Evolutionary conservation across 176 grass and related monocot genomes (phyloP), one percentile per base, ranked within the genome.

Genomic region (Saccharum officinarum): DNA sequence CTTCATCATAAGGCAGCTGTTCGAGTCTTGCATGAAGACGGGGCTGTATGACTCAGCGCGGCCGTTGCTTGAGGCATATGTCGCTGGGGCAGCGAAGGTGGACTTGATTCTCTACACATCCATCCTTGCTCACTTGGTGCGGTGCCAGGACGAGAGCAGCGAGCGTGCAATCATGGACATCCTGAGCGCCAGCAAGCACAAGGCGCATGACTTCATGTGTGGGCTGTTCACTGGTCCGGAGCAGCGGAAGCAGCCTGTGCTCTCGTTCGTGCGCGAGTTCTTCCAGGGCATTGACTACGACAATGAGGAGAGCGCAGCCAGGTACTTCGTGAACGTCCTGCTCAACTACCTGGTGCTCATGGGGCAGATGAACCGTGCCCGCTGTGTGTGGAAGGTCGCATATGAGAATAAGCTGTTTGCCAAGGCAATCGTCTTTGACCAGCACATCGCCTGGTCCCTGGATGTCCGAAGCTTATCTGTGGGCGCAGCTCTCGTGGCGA

Each of bases 61-160:
- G 75, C 93, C 97, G 22, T 55, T 95, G 86, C 76, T 98, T 4
- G 83, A 95, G 82, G 94, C 93, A 0, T 98, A 91, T 82, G 89
- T 98, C 1, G 83, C 80, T 3, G 92, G 89, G 25, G 73, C 87
- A 2, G 93, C 87, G 0, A 98, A 94, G 79, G 97, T 98, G 68
- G 97, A 98, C 76, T 86, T 94, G 78, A 95, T 95, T 85, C 88
- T 98, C 2, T 98, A 98, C 81, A 98, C 97, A n/a, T 95, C 91
- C 0, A 92, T 98, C 57, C 93, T 98, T 3, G 93, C 97, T 0
- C 91, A 92, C 76, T 75, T 98, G 69, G 92, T 98, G 42, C 88
- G 93, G 28, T 92, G 91, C 78, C 93, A 98, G 76, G 57, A 89
- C 10, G 97, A 98, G 88, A 67, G 83, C 69, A 86, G 89, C 6